Conservation (phyloP, 75 land plant species). For the Isoetes taiwanensis region DNA sequence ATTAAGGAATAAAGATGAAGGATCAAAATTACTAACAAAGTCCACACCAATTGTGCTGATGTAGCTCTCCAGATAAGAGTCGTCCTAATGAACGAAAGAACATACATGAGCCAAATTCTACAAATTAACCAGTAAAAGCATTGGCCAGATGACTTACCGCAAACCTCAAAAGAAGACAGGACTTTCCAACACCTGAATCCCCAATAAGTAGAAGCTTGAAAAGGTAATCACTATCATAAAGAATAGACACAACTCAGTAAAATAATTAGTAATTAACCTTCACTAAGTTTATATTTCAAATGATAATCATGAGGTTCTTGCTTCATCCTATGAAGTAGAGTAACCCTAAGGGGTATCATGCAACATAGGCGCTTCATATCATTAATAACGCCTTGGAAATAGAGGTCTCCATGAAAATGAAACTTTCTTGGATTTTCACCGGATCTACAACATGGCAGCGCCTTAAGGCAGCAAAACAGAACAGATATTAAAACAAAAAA, state of each 20-base stretch:
- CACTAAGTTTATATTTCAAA: too few species aligned
- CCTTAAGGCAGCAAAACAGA: too few species aligned
- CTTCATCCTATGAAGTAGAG: too few species aligned
- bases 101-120: not conserved
- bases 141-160: constrained; percentile 34
- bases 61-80: constrained; percentile 75
- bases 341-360: too few species aligned
- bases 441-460: too few species aligned
- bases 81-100: constrained; percentile 32
- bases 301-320: too few species aligned
- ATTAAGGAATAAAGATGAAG: not conserved
- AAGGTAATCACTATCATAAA: constrained; percentile 44
- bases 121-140: not conserved
- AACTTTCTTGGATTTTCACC: too few species aligned
- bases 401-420: too few species aligned
- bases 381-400: too few species aligned
- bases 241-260: not conserved
- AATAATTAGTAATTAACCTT: too few species aligned
- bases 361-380: too few species aligned
- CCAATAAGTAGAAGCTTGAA: constrained; percentile 74
- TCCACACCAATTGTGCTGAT: constrained; percentile 82
- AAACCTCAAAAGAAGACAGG: constrained; percentile 52
- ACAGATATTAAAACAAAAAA: too few species aligned
- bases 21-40: constrained; percentile 39
- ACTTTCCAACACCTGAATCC: constrained; percentile 67